A percentile compares a stretch with the other conserved stretches of the same genome.
Conservation (phyloP, 176 grass and related monocot genomes). For the Raddia guianensis region DNA sequence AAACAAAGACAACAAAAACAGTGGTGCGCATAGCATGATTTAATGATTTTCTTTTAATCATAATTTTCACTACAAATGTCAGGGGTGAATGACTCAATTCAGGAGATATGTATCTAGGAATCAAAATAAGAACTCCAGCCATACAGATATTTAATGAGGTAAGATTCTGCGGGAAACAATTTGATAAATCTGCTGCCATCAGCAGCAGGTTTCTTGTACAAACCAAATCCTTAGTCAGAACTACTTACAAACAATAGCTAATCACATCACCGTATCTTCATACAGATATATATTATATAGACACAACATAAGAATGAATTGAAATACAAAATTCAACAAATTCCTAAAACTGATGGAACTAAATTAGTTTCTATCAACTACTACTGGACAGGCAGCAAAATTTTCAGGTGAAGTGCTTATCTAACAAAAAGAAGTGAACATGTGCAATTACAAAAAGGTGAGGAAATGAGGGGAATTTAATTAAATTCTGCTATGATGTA, state of each 20-base stretch:
- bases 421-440: not conserved
- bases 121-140: not conserved
- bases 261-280: too few relatives aligned
- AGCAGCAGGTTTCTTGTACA: not conserved
- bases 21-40: not conserved
- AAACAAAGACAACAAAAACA: not conserved
- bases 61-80: not conserved
- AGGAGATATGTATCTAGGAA: not conserved
- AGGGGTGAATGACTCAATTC: not conserved
- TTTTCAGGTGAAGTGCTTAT: not conserved
- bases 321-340: not conserved
- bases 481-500: not conserved
- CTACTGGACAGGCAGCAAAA: not conserved
- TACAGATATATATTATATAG: not conserved
- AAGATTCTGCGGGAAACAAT: not conserved
- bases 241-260: not conserved
- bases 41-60: not conserved
- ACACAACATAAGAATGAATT: not conserved
- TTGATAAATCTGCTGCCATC: not conserved
- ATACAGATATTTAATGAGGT: not conserved
- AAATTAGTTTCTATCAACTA: slow-evolving; percentile 4
- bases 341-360: not conserved
- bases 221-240: not conserved
- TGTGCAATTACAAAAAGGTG: not conserved
- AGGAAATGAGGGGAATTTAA: not conserved